phyloP scores from a whole-genome alignment of 495 filamentous ascomycete species.

The Penicillium daleae region DNA sequence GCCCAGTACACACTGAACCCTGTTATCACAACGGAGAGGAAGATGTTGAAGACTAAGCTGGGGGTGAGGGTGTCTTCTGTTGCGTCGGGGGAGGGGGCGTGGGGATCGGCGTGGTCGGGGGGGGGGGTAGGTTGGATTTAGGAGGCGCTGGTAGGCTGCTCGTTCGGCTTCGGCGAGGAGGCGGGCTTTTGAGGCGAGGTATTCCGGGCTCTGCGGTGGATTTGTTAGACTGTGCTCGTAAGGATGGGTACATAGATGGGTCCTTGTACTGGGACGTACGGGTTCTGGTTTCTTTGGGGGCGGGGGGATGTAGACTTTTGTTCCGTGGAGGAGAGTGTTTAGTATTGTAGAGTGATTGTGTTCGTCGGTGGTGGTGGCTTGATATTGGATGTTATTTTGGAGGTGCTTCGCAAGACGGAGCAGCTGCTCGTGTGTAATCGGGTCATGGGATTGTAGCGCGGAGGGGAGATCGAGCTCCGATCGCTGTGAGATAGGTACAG shows the following conservation, averaged over 20 bases:
- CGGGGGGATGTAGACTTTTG: constrained; percentile 74
- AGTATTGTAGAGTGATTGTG: constrained; percentile 44
- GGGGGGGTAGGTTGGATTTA: constrained; percentile 47
- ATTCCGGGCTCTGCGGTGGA: constrained; percentile 72
- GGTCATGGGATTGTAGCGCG: constrained; percentile 58
- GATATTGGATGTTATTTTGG: constrained; percentile 22
- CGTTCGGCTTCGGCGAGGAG: constrained; percentile 80
- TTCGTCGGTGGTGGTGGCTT: background rate
- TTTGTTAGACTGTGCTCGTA: background rate
- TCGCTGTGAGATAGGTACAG: constrained; percentile 37
- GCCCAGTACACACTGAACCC: constrained; percentile 53
- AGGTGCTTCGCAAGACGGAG: constrained; percentile 67
- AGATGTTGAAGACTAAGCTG: constrained; percentile 51
- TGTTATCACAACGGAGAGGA: constrained; percentile 50
- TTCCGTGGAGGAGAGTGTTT: constrained; percentile 69
- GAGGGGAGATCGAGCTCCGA: constrained; percentile 40
- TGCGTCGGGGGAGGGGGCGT: constrained; percentile 9
- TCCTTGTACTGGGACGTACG: constrained; percentile 49
- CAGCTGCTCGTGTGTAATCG: constrained; percentile 82
- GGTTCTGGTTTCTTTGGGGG: constrained; percentile 78
- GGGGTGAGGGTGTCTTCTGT: constrained; percentile 42
- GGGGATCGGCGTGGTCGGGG: constrained; percentile 48
- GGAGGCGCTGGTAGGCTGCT: constrained; percentile 76
- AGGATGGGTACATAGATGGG: constrained; percentile 4
- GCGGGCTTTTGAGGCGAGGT: constrained; percentile 84